Evolutionary conservation across 305 asterid genomes (phyloP).

Genomic region (Euphrasia arctica): DNA sequence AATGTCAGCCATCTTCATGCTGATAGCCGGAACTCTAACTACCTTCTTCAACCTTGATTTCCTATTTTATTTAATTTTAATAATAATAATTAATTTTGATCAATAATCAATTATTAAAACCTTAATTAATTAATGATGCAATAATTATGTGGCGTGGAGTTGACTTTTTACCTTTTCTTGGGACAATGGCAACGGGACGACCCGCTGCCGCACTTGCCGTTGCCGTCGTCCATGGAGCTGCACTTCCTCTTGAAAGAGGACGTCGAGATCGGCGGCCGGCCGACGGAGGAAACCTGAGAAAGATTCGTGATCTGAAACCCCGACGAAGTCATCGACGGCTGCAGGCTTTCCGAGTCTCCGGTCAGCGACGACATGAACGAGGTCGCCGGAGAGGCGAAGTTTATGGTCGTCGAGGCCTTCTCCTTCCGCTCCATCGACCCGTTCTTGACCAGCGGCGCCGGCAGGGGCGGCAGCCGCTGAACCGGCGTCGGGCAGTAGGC

Average conservation of each 20-base stretch:
- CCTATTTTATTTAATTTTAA: slow-evolving; percentile 30
- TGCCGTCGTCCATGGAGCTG: slow-evolving; percentile 48
- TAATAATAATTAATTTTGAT: not conserved
- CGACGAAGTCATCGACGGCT: slow-evolving; percentile 60
- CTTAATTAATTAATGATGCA: not conserved
- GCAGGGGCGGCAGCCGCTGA: slow-evolving; percentile 60
- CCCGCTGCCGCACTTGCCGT: slow-evolving; percentile 51
- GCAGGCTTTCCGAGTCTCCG: slow-evolving; percentile 55
- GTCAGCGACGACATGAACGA: slow-evolving; percentile 56
- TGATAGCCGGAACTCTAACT: slow-evolving; percentile 77
- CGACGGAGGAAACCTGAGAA: slow-evolving; percentile 53
- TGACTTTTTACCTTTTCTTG: slow-evolving; percentile 56
- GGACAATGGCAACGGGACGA: slow-evolving; percentile 72
- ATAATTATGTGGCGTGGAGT: slow-evolving; percentile 7
- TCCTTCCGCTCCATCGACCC: slow-evolving; percentile 48
- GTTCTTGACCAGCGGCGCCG: slow-evolving; percentile 32
- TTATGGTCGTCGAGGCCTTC: slow-evolving; percentile 45
- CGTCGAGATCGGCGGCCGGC: slow-evolving; percentile 57
- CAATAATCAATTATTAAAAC: not conserved
- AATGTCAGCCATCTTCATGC: slow-evolving; percentile 90
- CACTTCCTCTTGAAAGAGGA: slow-evolving; percentile 77
- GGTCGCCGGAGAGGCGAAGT: slow-evolving; percentile 57
- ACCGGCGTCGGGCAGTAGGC: slow-evolving; percentile 50
- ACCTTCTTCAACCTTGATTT: slow-evolving; percentile 78
- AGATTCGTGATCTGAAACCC: slow-evolving; percentile 60